Evolutionary conservation across 306 rosid genomes (phyloP).

Genomic region (Cucumis cinereus): DNA sequence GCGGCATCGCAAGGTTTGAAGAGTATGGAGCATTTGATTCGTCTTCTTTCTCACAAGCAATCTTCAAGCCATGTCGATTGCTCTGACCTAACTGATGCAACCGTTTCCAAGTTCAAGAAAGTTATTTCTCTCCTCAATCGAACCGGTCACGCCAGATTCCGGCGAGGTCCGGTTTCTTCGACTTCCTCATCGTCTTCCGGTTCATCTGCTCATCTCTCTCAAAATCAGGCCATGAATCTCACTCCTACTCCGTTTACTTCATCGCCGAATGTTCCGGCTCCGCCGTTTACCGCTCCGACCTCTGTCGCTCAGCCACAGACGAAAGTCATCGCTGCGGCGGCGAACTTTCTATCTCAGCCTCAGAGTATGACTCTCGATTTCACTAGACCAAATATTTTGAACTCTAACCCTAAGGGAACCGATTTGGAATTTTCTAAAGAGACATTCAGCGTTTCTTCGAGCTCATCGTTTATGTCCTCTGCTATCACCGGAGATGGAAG

Average conservation of each 20-base stretch:
- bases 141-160: constrained; percentile 89
- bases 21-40: constrained; percentile 63
- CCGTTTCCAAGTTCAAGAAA: constrained; percentile 60
- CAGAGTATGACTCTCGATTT: constrained; percentile 68
- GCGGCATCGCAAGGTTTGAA: constrained; percentile 67
- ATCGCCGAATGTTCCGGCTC: constrained; percentile 13
- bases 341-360: constrained; percentile 28
- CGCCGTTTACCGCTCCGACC: constrained; percentile 1
- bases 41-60: constrained; percentile 38
- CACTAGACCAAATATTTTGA: constrained; percentile 37
- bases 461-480: constrained; percentile 77
- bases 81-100: constrained; percentile 45
- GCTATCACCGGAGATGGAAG: constrained; percentile 84
- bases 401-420: constrained; percentile 21
- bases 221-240: constrained; percentile 4
- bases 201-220: constrained; percentile 13
- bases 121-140: constrained; percentile 56
- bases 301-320: constrained; percentile 14
- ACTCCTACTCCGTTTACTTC: constrained; percentile 20
- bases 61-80: constrained; percentile 30
- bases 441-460: constrained; percentile 68
- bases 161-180: constrained; percentile 52
- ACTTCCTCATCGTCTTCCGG: constrained; percentile 14
- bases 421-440: constrained; percentile 58
- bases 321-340: constrained; percentile 11